A percentile compares a stretch with the other conserved stretches of the same genome.
Conservation (phyloP, 805 yeast genomes). For the Saccharomycopsis lassenensis region DNA sequence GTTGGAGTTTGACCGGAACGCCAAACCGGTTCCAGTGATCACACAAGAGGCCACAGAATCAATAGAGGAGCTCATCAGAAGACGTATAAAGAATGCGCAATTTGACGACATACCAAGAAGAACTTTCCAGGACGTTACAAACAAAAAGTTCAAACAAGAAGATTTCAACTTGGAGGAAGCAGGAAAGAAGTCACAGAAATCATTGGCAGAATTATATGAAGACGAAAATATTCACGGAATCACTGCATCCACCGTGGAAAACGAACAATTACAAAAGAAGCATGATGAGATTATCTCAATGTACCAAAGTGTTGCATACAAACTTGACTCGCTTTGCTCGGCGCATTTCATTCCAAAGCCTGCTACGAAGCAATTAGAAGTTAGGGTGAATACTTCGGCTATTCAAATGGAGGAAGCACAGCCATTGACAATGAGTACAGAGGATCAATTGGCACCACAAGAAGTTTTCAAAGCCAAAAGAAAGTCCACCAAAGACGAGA, state of each 20-base stretch:
- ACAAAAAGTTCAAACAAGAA: constrained; percentile 39
- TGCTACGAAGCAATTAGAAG: constrained; percentile 63
- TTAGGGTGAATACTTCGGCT: constrained; percentile 74
- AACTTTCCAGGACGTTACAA: constrained; percentile 52
- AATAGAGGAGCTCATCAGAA: constrained; percentile 78
- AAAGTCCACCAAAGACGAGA: constrained; percentile 39
- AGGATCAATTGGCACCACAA: constrained; percentile 83
- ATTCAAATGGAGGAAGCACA: constrained; percentile 94
- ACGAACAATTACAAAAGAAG: constrained; percentile 55
- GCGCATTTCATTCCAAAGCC: constrained; percentile 93
- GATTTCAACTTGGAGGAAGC: constrained; percentile 45
- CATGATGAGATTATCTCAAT: constrained; percentile 70
- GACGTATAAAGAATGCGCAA: constrained; percentile 61
- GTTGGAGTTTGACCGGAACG: constrained; percentile 81
- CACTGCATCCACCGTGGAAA: constrained; percentile 36
- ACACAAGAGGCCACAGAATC: constrained; percentile 82
- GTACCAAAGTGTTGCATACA: constrained; percentile 51
- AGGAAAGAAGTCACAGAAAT: constrained; percentile 75
- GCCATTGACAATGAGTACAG: constrained; percentile 70
- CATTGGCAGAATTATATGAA: constrained; percentile 86
- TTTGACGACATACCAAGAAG: constrained; percentile 82
- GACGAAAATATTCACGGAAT: constrained; percentile 56
- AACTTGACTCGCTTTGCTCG: constrained; percentile 83
- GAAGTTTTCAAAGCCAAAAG: constrained; percentile 58
- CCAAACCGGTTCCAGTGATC: constrained; percentile 93